Base-by-base conservation (phyloP, 768 basidiomycete genomes). In the Lactarius akahatsu region DNA sequence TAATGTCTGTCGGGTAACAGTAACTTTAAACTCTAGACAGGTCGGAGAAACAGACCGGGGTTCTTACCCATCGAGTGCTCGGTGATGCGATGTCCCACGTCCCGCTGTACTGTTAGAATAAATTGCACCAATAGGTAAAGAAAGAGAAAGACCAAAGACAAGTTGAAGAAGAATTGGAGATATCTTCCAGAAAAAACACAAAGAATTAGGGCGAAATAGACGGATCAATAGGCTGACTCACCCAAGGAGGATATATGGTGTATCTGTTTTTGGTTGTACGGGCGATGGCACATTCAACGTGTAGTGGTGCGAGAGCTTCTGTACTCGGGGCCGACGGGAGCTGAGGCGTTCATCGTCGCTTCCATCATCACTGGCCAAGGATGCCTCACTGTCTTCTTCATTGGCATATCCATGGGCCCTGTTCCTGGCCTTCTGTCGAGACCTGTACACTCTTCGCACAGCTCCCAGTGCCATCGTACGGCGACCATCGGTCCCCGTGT, bases 81-180 rank as follows among this genome's bases (percentile, higher is more conserved):
- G 11, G 86, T 82, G 70, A 97, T 88, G 36, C 92, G 87, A 45
- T 93, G 87, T 69, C 89, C 86, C 28, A 99, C 94, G 74, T 99
- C 96, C 61, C 86, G 84, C 72, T 94, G 91, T 40, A 99, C 88
- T 10, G 94, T 95, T 65, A 91, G 79, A 73, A 98, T 88, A 78
- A 96, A 94, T 74, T 91, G 88, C 57, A 95, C 78, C 55, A 90
- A 80, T 65, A 98, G 82, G 74, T 95, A 97, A 68, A 99, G 78
- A 73, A 92, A 90, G 57, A 96, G 79, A 47, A 92, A 72, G 57
- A 94, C 86, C 43, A 98, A 83, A 7, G 91, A 88, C 28, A 92
- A 78, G 76, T 98, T 97, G 80, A 97, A 97, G 77, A 92, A 86
- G 78, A 98, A 93, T 75, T 98, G 96, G 26, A 96, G 80, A 76